A percentile compares a stretch with the other conserved stretches of the same genome.
phyloP scores from a whole-genome alignment of 768 basidiomycete species.

The Coprinellus micaceus region DNA sequence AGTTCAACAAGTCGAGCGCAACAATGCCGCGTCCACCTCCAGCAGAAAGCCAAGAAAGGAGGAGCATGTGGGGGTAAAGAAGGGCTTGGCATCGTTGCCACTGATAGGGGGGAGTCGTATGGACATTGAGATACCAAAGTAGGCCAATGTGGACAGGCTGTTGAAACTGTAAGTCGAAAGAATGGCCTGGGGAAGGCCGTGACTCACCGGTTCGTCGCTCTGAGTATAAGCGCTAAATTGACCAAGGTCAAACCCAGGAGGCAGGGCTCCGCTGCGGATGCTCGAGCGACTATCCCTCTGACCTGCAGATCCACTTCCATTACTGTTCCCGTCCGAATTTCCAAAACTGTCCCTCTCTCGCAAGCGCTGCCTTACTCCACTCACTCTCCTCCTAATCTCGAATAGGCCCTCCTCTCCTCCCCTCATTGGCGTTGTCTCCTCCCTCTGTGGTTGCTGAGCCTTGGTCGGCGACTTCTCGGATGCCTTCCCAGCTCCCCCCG shows the following conservation, averaged over 20 bases:
- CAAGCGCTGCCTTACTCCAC: conserved; percentile 32
- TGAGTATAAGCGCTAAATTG: conserved; percentile 48
- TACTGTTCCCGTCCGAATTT: not conserved
- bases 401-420: conserved; percentile 40
- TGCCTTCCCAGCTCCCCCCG: conserved; percentile 41
- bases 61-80: conserved; percentile 77
- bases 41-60: conserved; percentile 84
- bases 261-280: conserved; percentile 30
- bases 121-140: conserved; percentile 92
- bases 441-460: not conserved
- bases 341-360: conserved; percentile 28
- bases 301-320: not conserved
- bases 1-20: conserved; percentile 82
- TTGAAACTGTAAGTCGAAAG: too few species aligned
- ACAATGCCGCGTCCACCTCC: conserved; percentile 83
- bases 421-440: not conserved
- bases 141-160: conserved; percentile 87
- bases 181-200: too few species aligned
- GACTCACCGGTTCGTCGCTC: conserved; percentile 47
- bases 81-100: conserved; percentile 84
- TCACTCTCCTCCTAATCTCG: conserved; percentile 45
- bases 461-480: conserved; percentile 26
- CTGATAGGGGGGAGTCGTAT: conserved; percentile 69
- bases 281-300: conserved; percentile 18
- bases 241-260: conserved; percentile 41